Base-by-base conservation (phyloP, 179 eudicot genomes). In the Gypsophila paniculata region DNA sequence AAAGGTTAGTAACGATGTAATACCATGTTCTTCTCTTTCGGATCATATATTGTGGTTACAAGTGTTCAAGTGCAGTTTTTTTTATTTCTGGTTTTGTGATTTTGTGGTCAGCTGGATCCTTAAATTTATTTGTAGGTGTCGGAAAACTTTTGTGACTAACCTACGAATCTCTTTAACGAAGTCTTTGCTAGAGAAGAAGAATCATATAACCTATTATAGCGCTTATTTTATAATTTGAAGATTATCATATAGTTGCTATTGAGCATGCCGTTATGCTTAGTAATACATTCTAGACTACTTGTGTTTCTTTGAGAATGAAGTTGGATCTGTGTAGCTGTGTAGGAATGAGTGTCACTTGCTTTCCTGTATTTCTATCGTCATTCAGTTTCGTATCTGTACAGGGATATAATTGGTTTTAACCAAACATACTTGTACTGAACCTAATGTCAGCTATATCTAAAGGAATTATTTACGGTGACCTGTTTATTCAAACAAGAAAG, bases 1-100 rank as follows among this genome's bases (percentile, higher is more conserved):
- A 78, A 79, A 19, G 83, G 91, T 89, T 25, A 78, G 81, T 72
- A 14, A 46, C 67, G 25, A 18, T 72, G 26, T 61, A 8, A 61
- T 10, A 15, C 32, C 22, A 5, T 71, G 44, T n/a, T 61, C 44
- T 39, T 12, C 38, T 19, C 23, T n/a, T 46, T 46, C 52, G 8
- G n/a, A 23, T 39, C n/a, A 2, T 38, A 6, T n/a, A 13, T 67
- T 0, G 5, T 61, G 11, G 2, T 46, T 12, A 39, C 54, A 58
- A 67, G 58, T 66, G 51, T 61, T 15, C 8, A 58, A 67, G 58
- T 57, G 51, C 29, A 23, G 13, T 18, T 44, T n/a, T 34, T 15
- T 12, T 48, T 10, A 57, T 36, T 22, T 11, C 63, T 68, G 18
- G 42, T 49, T 49, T 48, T 36, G 36, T 49, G 34, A 26, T 25